These are phyloP conservation scores for Solanum peruvianum DNA, from an alignment of 257 asterid genomes.

Conservation along the genomic window DNA sequence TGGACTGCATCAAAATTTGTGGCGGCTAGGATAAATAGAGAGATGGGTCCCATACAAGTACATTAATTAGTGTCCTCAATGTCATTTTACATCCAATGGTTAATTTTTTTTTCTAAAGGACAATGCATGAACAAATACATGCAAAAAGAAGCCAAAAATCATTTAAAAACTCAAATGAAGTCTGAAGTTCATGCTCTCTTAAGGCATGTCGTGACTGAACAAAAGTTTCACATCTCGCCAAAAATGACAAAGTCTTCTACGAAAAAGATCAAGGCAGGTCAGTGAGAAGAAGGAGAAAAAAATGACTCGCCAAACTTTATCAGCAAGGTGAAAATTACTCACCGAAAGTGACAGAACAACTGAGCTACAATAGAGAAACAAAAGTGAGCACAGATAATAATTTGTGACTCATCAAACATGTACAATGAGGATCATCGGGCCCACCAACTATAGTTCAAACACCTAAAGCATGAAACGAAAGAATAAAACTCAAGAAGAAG, in stretches of 20 bases:
- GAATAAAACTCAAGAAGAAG: neutral
- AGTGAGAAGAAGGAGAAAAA: neutral
- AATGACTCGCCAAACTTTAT: neutral
- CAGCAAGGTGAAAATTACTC: neutral
- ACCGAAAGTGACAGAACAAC: neutral
- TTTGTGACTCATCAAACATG: neutral
- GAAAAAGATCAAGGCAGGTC: neutral
- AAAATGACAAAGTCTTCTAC: neutral
- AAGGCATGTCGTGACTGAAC: neutral
- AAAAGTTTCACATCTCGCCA: neutral
- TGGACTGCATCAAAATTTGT: neutral
- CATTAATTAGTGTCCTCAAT: neutral
- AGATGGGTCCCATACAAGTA: neutral
- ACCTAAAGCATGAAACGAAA: neutral
- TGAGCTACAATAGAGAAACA: neutral
- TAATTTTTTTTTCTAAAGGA: too few relatives aligned
- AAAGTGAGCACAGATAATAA: neutral
- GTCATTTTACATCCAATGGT: neutral
- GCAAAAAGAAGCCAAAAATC: neutral
- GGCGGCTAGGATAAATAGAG: neutral
- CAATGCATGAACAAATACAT: neutral
- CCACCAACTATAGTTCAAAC: neutral
- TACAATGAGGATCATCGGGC: neutral
- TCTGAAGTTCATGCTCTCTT: neutral
- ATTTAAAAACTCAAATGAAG: too few relatives aligned